Evolutionary conservation across 139 green algal species (phyloP).

Genomic region (Pleodorina starrii): DNA sequence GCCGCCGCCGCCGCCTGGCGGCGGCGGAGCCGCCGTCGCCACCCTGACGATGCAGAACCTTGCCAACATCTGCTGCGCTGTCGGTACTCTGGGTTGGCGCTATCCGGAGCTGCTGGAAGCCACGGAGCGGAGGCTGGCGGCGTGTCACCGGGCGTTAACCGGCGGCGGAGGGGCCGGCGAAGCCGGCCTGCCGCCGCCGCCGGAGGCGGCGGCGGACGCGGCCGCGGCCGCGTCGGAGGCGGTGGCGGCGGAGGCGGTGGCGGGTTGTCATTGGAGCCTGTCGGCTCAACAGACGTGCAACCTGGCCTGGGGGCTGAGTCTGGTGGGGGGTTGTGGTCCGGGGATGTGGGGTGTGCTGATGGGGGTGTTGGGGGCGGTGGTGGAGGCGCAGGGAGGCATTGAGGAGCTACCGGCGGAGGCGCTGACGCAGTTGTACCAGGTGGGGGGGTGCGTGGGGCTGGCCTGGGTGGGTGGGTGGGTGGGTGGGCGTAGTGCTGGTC

Average conservation of each 20-base stretch:
- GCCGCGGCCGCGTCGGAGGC: neutral
- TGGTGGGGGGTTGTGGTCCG: slow-evolving; percentile 58
- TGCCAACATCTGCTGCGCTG: slow-evolving; percentile 28
- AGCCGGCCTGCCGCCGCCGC: no score
- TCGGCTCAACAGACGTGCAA: slow-evolving; percentile 73
- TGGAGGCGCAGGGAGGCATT: slow-evolving; percentile 17
- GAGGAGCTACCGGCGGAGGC: slow-evolving; percentile 67
- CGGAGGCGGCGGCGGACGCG: no score
- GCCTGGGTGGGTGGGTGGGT: no score
- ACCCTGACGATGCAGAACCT: slow-evolving; percentile 31
- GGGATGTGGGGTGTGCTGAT: slow-evolving; percentile 47
- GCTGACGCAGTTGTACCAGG: slow-evolving; percentile 67
- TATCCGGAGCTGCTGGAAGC: slow-evolving; percentile 6
- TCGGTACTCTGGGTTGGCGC: slow-evolving; percentile 19
- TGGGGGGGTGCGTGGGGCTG: neutral
- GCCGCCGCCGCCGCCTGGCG: slow-evolving; percentile 47
- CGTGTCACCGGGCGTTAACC: neutral
- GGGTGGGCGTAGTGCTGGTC: no score
- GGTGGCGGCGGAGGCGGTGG: neutral
- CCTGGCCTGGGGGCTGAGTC: slow-evolving; percentile 70
- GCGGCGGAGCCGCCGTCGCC: slow-evolving; percentile 18
- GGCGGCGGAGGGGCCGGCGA: no score
- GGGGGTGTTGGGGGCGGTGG: slow-evolving; percentile 34
- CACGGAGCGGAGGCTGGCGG: neutral
- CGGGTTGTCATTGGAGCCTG: slow-evolving; percentile 43